Evolutionary conservation across 2,329 filamentous ascomycete genomes (phyloP).

Genomic region (Alternaria triticina): DNA sequence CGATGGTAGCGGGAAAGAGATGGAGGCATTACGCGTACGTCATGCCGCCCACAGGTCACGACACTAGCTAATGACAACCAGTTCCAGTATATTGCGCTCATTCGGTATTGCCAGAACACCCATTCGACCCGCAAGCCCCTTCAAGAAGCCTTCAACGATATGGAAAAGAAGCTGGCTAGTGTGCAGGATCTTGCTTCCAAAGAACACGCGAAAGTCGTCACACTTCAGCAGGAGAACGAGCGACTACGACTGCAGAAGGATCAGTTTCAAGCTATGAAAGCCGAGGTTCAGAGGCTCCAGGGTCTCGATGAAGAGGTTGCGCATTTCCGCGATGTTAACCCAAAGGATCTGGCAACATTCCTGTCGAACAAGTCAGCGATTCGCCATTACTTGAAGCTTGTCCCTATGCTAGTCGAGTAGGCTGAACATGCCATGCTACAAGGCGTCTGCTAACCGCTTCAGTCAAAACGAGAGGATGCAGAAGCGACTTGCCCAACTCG

Average conservation of each 20-base stretch:
- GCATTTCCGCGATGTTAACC: slow-evolving; percentile 24
- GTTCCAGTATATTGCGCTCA: slow-evolving; percentile 55
- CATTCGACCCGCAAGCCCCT: slow-evolving; percentile 27
- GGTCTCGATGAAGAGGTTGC: slow-evolving; percentile 25
- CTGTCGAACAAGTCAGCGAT: slow-evolving; percentile 32
- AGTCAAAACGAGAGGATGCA: slow-evolving; percentile 43
- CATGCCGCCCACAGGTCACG: neutral
- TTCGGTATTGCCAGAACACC: slow-evolving; percentile 34
- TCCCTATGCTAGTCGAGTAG: slow-evolving; percentile 38
- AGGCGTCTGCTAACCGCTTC: slow-evolving; percentile 13
- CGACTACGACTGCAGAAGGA: slow-evolving; percentile 16
- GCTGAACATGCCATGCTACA: neutral
- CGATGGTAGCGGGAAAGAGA: slow-evolving; percentile 42
- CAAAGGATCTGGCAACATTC: slow-evolving; percentile 28
- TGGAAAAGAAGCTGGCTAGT: slow-evolving; percentile 34
- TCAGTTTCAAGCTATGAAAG: slow-evolving; percentile 13
- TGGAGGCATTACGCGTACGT: slow-evolving; percentile 53
- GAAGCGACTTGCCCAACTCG: slow-evolving; percentile 33
- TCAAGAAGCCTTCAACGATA: slow-evolving; percentile 14
- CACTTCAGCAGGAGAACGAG: slow-evolving; percentile 30
- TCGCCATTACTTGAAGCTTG: slow-evolving; percentile 33
- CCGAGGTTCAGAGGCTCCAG: slow-evolving; percentile 25
- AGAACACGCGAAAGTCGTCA: slow-evolving; percentile 40
- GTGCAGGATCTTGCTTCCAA: slow-evolving; percentile 44
- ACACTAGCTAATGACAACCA: slow-evolving; percentile 29